A percentile compares a stretch with the other conserved stretches of the same genome.
These are phyloP conservation scores for Bremia lactucae DNA, from an alignment of 352 stramenopile species.

Conservation along the genomic window DNA sequence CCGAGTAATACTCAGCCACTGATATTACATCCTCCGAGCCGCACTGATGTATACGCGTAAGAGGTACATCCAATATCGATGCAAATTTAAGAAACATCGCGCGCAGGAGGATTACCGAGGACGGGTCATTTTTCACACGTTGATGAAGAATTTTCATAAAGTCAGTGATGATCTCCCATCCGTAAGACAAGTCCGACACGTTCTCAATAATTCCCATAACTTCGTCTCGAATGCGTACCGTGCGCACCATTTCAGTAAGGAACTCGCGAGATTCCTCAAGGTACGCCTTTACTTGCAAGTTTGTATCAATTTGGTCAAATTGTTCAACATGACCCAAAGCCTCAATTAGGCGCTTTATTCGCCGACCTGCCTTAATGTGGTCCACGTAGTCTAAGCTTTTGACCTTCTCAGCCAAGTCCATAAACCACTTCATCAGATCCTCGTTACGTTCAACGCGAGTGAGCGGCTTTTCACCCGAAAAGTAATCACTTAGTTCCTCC, in stretches of 20 bases:
- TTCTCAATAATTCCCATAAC: slow-evolving; percentile 89
- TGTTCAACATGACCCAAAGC: slow-evolving; percentile 91
- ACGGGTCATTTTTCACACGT: slow-evolving; percentile 87
- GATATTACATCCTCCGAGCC: slow-evolving; percentile 87
- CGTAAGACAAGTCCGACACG: slow-evolving; percentile 91
- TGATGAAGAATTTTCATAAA: slow-evolving; percentile 92
- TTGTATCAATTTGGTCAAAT: slow-evolving; percentile 93
- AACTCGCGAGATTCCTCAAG: slow-evolving; percentile 87
- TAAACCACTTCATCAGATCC: slow-evolving; percentile 90
- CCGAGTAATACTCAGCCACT: slow-evolving; percentile 91
- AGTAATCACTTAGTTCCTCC: slow-evolving; percentile 90
- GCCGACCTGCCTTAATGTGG: slow-evolving; percentile 88
- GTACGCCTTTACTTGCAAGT: slow-evolving; percentile 92
- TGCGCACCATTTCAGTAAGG: slow-evolving; percentile 92
- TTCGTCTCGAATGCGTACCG: slow-evolving; percentile 87
- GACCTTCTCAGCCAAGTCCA: slow-evolving; percentile 85
- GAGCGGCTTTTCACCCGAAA: slow-evolving; percentile 88
- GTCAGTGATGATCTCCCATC: slow-evolving; percentile 90
- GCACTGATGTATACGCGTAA: slow-evolving; percentile 89
- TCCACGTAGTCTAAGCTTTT: slow-evolving; percentile 85
- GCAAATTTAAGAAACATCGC: slow-evolving; percentile 92
- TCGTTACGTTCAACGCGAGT: slow-evolving; percentile 90
- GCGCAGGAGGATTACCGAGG: slow-evolving; percentile 86
- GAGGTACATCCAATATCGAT: slow-evolving; percentile 89
- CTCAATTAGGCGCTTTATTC: slow-evolving; percentile 90